These are phyloP conservation scores for Microglena sp. DNA, from an alignment of 139 green algal species.

Conservation along the genomic window DNA sequence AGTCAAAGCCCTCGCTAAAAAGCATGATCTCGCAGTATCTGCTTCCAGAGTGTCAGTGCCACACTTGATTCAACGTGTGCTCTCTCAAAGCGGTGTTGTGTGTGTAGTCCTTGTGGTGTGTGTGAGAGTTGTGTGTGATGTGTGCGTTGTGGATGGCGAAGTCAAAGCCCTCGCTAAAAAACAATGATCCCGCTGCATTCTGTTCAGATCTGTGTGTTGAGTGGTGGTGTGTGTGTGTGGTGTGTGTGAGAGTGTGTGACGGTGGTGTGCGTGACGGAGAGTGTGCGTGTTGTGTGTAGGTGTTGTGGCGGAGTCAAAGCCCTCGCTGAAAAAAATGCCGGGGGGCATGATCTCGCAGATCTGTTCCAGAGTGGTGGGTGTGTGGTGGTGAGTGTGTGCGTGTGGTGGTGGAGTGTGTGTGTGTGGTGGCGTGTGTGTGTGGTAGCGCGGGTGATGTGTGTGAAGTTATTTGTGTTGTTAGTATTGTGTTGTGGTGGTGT, in stretches of 20 bases:
- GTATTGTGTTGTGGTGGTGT: too few species aligned
- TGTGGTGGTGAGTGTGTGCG: not conserved
- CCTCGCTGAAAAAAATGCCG: constrained; percentile 65
- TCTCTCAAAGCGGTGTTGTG: too few species aligned
- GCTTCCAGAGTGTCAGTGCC: too few species aligned
- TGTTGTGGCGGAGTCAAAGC: constrained; percentile 54
- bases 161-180: constrained; percentile 78
- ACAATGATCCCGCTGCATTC: constrained; percentile 86
- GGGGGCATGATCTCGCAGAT: constrained; percentile 77
- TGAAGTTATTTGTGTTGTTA: too few species aligned
- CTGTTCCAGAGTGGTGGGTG: not conserved
- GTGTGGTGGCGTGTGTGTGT: too few species aligned
- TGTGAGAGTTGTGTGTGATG: too few species aligned
- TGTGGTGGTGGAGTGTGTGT: too few species aligned
- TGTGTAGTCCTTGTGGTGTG: too few species aligned
- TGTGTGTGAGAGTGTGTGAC: constrained; percentile 3
- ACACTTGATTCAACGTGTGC: too few species aligned
- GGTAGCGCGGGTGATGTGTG: too few species aligned
- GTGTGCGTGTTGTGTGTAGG: constrained; percentile 14
- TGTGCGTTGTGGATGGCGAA: too few species aligned
- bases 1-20: constrained; percentile 75
- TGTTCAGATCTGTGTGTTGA: constrained; percentile 13
- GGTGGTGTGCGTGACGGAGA: too few species aligned
- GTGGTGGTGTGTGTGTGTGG: not conserved
- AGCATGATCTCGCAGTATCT: constrained; percentile 86